These are phyloP conservation scores for Rhizoclosmatium globosum DNA, from an alignment of 192 early-diverging fungal genomes.

Conservation along the genomic window DNA sequence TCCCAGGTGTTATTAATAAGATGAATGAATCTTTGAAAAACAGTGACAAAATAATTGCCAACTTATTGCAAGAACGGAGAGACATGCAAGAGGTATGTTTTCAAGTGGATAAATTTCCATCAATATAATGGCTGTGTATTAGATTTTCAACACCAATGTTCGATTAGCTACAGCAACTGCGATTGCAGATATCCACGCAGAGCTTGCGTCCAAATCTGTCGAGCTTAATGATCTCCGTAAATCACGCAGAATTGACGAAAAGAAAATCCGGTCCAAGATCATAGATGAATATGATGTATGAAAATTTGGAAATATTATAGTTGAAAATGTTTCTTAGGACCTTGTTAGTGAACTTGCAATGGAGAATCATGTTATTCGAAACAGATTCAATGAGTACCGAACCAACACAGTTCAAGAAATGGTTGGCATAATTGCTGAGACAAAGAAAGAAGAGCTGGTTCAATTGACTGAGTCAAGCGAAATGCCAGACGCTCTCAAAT, in stretches of 20 bases:
- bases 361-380: slow-evolving; percentile 59
- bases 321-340: slow-evolving; percentile 8
- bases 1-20: slow-evolving; percentile 40
- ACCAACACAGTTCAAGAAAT: slow-evolving; percentile 61
- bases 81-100: slow-evolving; percentile 47
- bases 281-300: slow-evolving; percentile 59
- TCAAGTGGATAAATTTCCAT: background rate
- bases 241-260: slow-evolving; percentile 55
- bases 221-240: slow-evolving; percentile 59
- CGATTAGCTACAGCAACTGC: slow-evolving; percentile 46
- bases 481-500: slow-evolving; percentile 48
- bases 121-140: background rate
- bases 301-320: too few species aligned
- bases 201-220: slow-evolving; percentile 52
- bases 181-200: slow-evolving; percentile 46
- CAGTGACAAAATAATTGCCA: slow-evolving; percentile 51
- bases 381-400: slow-evolving; percentile 61
- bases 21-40: slow-evolving; percentile 52
- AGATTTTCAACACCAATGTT: slow-evolving; percentile 55
- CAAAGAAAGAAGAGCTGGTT: slow-evolving; percentile 60
- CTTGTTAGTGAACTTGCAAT: slow-evolving; percentile 61
- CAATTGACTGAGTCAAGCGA: slow-evolving; percentile 50
- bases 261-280: slow-evolving; percentile 53
- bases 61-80: slow-evolving; percentile 53
- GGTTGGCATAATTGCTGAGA: slow-evolving; percentile 59